Conservation (phyloP, 129 eudicot genomes). For the Chrysanthemum lavandulifolium region DNA sequence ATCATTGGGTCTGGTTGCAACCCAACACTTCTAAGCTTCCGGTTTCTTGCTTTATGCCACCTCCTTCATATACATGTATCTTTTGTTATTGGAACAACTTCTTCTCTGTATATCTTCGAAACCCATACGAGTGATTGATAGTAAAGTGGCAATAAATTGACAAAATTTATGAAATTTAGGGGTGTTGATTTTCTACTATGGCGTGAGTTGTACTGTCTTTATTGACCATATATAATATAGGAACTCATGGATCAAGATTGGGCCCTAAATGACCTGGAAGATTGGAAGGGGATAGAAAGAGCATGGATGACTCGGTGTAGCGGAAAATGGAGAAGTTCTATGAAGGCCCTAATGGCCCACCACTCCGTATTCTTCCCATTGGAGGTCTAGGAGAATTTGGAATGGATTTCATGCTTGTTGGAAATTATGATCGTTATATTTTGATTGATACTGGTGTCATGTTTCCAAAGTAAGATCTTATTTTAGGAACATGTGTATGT, state of each 20-base stretch:
- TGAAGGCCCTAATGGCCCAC: too few species aligned
- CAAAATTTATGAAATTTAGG: not conserved
- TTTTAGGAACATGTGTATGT: too few species aligned
- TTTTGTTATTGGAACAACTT: not conserved
- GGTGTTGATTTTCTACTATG: not conserved
- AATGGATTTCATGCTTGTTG: too few species aligned
- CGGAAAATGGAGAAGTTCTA: too few species aligned
- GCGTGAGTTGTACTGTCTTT: not conserved
- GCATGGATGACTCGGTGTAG: too few species aligned
- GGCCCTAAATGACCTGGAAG: too few species aligned
- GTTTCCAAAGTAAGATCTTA: too few species aligned
- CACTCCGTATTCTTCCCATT: too few species aligned
- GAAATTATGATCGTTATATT: too few species aligned
- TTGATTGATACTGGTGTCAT: too few species aligned
- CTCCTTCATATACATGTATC: conserved; percentile 24
- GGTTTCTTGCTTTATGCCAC: conserved; percentile 36
- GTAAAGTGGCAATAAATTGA: conserved; percentile 1
- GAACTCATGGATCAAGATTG: conserved; percentile 44
- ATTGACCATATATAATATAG: conserved; percentile 31
- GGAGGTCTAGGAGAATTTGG: too few species aligned
- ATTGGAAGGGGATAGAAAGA: too few species aligned
- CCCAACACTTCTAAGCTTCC: conserved; percentile 41
- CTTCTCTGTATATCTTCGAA: not conserved
- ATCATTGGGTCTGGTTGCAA: conserved; percentile 34
- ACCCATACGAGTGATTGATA: not conserved